These are phyloP conservation scores for Amanita subjunquillea DNA, from an alignment of 768 basidiomycete species.

Conservation along the genomic window DNA sequence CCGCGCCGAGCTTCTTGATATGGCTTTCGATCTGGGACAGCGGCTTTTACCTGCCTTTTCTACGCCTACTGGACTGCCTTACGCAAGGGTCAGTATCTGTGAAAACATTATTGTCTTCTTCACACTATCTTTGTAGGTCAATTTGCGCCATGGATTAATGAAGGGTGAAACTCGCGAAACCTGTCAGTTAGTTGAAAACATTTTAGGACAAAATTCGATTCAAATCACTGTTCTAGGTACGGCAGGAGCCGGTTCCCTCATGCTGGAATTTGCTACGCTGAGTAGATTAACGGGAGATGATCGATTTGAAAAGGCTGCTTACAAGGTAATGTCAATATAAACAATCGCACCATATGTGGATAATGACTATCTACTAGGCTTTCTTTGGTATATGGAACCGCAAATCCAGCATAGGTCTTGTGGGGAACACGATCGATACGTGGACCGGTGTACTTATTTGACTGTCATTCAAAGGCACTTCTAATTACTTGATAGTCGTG, in stretches of 20 bases:
- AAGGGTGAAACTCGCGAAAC: constrained; percentile 75
- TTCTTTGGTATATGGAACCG: constrained; percentile 94
- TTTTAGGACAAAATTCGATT: constrained; percentile 1
- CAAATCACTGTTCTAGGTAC: constrained; percentile 41
- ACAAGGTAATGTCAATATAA: constrained; percentile 29
- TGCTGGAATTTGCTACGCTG: constrained; percentile 90
- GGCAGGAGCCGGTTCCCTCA: constrained; percentile 86
- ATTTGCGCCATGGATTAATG: constrained; percentile 69
- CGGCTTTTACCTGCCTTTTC: constrained; percentile 86
- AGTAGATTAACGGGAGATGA: constrained; percentile 86
- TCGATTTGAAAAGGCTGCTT: constrained; percentile 82
- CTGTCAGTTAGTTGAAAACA: constrained; percentile 40
- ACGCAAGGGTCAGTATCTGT: constrained; percentile 57
- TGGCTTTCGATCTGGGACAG: constrained; percentile 83
- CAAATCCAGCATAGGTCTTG: constrained; percentile 70
- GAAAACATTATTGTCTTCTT: constrained; percentile 3
- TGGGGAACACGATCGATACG: constrained; percentile 85
- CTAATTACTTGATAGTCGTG: constrained; percentile 39
- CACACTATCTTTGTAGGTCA: constrained; percentile 40
- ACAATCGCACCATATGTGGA: not conserved
- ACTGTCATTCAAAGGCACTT: not conserved
- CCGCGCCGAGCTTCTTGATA: constrained; percentile 58
- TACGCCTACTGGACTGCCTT: constrained; percentile 87
- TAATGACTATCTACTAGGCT: constrained; percentile 28
- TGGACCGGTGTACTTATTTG: constrained; percentile 57